phyloP scores from a whole-genome alignment of 345 rosid genomes.

The Excoecaria agallocha region DNA sequence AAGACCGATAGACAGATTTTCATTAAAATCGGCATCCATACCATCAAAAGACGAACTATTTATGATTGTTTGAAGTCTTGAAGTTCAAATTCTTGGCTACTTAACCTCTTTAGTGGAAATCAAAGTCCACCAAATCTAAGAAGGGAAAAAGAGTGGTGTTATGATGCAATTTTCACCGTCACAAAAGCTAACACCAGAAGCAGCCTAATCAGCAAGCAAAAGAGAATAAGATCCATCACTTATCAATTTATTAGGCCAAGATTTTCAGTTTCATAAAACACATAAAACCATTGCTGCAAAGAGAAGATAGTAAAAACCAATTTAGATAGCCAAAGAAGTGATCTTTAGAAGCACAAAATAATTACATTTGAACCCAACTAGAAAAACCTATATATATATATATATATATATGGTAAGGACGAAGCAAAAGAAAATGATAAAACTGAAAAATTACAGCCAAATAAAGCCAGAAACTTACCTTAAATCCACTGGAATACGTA shows the following conservation, averaged over 20 bases:
- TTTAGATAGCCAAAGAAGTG: too few species aligned
- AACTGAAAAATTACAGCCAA: not conserved
- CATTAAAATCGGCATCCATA: not conserved
- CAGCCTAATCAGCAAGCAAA: not conserved
- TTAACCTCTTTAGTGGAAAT: not conserved
- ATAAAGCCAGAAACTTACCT: constrained; percentile 19
- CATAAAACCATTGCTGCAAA: not conserved
- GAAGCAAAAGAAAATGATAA: not conserved
- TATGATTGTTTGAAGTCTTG: not conserved
- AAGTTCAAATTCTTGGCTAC: not conserved
- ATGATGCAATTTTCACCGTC: not conserved
- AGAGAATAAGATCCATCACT: not conserved
- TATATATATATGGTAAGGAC: too few species aligned
- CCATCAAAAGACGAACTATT: not conserved
- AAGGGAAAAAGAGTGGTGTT: not conserved
- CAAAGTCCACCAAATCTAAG: not conserved
- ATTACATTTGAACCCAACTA: not conserved
- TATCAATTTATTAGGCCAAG: not conserved
- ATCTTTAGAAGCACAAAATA: not conserved
- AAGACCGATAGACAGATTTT: not conserved
- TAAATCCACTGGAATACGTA: constrained; percentile 10
- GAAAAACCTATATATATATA: not conserved
- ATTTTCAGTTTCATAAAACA: too few species aligned
- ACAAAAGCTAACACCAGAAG: not conserved
- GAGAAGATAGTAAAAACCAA: not conserved